These are phyloP conservation scores for Tritrichomonas musculus DNA, from an alignment of 208 protist genomes.

Conservation along the genomic window DNA sequence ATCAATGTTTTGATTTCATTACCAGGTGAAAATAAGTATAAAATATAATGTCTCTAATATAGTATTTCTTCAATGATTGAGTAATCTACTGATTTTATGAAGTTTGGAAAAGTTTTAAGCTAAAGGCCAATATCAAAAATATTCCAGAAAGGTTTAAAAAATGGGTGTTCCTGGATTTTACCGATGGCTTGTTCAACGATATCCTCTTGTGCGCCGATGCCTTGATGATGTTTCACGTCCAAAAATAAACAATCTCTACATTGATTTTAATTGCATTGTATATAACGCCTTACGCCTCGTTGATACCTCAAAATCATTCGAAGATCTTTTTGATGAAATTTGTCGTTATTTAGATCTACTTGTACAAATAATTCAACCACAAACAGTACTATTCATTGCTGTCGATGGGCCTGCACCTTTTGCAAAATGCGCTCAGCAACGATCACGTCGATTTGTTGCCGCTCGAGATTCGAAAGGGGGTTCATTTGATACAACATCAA, in stretches of 20 bases:
- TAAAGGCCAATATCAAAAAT: no score
- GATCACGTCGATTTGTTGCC: background rate
- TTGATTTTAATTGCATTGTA: constrained; percentile 24
- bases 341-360: background rate
- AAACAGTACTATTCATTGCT: background rate
- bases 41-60: no score
- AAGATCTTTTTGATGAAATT: background rate
- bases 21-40: no score
- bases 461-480: background rate
- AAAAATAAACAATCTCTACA: background rate
- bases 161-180: constrained; percentile 23
- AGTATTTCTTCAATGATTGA: no score
- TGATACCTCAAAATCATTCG: background rate
- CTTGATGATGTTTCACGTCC: background rate
- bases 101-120: no score
- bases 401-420: background rate
- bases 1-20: no score
- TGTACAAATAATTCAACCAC: background rate
- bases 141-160: no score
- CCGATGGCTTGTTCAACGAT: background rate
- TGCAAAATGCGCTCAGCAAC: constrained; percentile 3
- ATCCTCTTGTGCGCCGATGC: background rate
- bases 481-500: background rate
- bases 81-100: no score
- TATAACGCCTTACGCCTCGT: background rate